Conservation (phyloP, 129 eudicot genomes). For the Flaveria ramosissima region DNA sequence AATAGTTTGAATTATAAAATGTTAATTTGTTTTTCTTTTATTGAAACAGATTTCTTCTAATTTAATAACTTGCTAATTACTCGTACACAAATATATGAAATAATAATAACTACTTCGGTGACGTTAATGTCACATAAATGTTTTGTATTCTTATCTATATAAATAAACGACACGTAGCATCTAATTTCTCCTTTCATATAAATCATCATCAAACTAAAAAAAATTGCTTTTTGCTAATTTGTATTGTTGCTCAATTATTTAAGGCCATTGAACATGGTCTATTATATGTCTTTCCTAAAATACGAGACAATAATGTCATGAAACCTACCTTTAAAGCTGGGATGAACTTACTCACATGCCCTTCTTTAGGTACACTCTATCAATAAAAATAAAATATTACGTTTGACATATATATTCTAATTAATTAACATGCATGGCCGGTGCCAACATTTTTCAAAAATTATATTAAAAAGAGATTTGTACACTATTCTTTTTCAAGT, state of each 20-base stretch:
- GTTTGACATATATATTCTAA: constrained; percentile 16
- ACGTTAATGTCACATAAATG: constrained; percentile 4
- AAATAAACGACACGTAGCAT: constrained; percentile 12
- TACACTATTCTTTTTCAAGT: not conserved
- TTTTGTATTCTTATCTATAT: not conserved
- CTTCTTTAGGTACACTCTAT: constrained; percentile 39
- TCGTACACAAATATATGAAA: not conserved
- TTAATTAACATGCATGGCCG: constrained; percentile 17
- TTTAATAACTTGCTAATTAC: not conserved
- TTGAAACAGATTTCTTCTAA: too few species aligned
- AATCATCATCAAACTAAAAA: constrained; percentile 2
- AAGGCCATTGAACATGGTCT: constrained; percentile 33
- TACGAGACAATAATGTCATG: constrained; percentile 30
- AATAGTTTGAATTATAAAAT: too few species aligned
- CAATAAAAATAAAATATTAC: constrained; percentile 4
- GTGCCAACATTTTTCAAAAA: constrained; percentile 3
- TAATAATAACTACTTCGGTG: not conserved
- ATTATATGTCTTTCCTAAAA: constrained; percentile 24
- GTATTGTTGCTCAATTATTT: constrained; percentile 24
- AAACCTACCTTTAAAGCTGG: constrained; percentile 40
- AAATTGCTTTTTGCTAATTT: not conserved
- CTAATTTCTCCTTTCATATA: not conserved
- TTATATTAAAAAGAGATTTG: not conserved
- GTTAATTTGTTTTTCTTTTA: not conserved
- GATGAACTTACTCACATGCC: constrained; percentile 45